Evolutionary conservation across 352 stramenopile species (phyloP), one percentile per base, ranked within the genome.

Genomic region (Phytophthora quininea): DNA sequence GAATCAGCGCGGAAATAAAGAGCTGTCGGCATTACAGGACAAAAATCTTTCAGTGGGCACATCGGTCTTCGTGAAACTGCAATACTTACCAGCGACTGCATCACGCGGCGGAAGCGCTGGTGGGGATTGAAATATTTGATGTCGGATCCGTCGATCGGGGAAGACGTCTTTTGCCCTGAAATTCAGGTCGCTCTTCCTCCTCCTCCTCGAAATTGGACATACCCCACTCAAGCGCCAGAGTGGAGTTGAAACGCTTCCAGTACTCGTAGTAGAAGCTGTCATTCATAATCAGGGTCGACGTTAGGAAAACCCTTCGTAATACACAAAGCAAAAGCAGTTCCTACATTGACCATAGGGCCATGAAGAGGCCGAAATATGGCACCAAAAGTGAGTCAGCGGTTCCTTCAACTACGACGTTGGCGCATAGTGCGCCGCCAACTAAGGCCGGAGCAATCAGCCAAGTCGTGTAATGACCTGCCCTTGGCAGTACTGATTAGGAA

Each of bases 401-500:
- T 14, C 64, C 35, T 58, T 92, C 72, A 1, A 86, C 43, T 14
- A 89, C 15, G 9, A 97, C 87, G 65, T 95, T 68, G 38, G 97
- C 90, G 40, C 98, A 96, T 15, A 98, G 82, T 35, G 94, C 56
- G 4, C 89, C 67, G 3, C 96, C 97, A 30, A 98, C 57, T 9
- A 98, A 45, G 46, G 93, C 94, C 27, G 97, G 89, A 19, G 92
- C 88, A 12, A 99, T 86, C 19, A 99, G 79, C 85, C 97, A 98
- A 53, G 89, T 94, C 35, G 95, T 98, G 71, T 97, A 98, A 76
- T 99, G 95, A 30, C 84, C 84, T 82, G 38, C 0, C 42, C 8
- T n/a, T 4, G 7, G 15, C n/a, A 54, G 2, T 7, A 40, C 43
- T 27, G 4, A 31, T 15, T 37, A 19, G 33, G 47, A 49, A 29